Evolutionary conservation across 2,329 filamentous ascomycete species (phyloP).

Genomic region (Xylaria sp.): DNA sequence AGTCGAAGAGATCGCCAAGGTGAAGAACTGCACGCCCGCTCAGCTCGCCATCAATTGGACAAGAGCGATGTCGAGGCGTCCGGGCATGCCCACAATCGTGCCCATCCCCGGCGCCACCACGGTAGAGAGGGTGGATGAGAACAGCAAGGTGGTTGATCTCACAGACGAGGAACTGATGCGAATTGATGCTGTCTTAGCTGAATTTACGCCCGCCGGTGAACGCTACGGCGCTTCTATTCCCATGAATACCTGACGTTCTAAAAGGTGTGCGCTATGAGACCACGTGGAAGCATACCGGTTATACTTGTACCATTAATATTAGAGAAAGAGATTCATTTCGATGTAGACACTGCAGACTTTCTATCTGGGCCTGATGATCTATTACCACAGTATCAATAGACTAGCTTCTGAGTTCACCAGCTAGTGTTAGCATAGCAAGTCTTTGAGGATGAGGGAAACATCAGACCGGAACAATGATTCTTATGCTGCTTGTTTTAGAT

Average conservation of each 20-base stretch:
- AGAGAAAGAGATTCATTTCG: background rate
- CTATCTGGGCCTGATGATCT: background rate
- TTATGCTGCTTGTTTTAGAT: background rate
- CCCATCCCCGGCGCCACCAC: constrained; percentile 74
- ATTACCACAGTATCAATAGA: background rate
- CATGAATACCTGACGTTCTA: constrained; percentile 21
- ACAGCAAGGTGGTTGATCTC: constrained; percentile 62
- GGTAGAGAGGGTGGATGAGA: constrained; percentile 67
- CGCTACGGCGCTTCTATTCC: constrained; percentile 26
- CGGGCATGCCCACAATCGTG: constrained; percentile 67
- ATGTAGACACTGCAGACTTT: background rate
- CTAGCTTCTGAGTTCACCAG: background rate
- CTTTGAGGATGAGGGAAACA: background rate
- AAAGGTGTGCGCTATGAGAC: background rate
- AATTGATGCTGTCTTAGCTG: constrained; percentile 61
- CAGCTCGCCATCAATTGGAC: constrained; percentile 78
- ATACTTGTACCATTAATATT: background rate
- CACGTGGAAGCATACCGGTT: background rate
- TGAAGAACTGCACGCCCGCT: constrained; percentile 68
- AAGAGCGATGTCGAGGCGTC: constrained; percentile 58
- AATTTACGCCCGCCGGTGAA: constrained; percentile 59
- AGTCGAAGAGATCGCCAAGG: constrained; percentile 66
- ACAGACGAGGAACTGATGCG: constrained; percentile 61
- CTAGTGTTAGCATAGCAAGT: too few relatives aligned
- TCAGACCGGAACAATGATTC: background rate